Percentiles rank a stretch among this genome's conserved stretches.
Conservation (phyloP, 208 protist species). For the Jaenimonas drosophilae region DNA sequence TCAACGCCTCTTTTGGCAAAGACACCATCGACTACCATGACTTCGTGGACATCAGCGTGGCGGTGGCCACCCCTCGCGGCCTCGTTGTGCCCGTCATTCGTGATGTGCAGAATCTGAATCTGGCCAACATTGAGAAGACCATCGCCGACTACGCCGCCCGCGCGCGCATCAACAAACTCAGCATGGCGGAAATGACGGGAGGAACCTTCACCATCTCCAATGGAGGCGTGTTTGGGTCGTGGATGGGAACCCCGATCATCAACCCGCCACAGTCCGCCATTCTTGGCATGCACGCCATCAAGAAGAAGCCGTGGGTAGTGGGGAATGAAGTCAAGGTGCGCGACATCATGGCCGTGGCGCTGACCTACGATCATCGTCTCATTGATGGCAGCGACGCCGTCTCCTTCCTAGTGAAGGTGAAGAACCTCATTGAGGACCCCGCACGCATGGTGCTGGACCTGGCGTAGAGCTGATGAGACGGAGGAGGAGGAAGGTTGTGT, state of each 20-base stretch:
- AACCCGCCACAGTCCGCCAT: slow-evolving; percentile 98
- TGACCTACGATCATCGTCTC: slow-evolving; percentile 99
- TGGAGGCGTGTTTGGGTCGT: slow-evolving; percentile 97
- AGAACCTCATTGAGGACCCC: slow-evolving; percentile 96
- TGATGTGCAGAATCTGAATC: slow-evolving; percentile 92
- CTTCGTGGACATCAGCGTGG: slow-evolving; percentile 97
- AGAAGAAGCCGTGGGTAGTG: slow-evolving; percentile 94
- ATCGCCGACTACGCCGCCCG: slow-evolving; percentile 90
- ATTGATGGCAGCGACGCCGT: slow-evolving; percentile 98
- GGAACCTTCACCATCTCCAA: slow-evolving; percentile 99
- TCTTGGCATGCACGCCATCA: slow-evolving; percentile 98
- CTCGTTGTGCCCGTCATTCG: slow-evolving; percentile 97
- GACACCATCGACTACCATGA: slow-evolving; percentile 97
- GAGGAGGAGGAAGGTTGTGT: no score
- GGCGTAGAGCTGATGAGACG: slow-evolving; percentile 34
- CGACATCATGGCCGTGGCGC: slow-evolving; percentile 98
- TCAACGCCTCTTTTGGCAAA: slow-evolving; percentile 95
- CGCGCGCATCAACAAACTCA: slow-evolving; percentile 88
- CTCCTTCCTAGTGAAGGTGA: slow-evolving; percentile 96
- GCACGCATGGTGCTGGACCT: slow-evolving; percentile 90
- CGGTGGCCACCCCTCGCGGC: slow-evolving; percentile 95
- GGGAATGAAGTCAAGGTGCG: slow-evolving; percentile 86
- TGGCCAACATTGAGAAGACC: slow-evolving; percentile 94
- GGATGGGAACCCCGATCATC: slow-evolving; percentile 99
- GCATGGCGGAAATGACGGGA: slow-evolving; percentile 96